Evolutionary conservation across 2,329 filamentous ascomycete species (phyloP).

Genomic region (Aspergillus aculeatinus): DNA sequence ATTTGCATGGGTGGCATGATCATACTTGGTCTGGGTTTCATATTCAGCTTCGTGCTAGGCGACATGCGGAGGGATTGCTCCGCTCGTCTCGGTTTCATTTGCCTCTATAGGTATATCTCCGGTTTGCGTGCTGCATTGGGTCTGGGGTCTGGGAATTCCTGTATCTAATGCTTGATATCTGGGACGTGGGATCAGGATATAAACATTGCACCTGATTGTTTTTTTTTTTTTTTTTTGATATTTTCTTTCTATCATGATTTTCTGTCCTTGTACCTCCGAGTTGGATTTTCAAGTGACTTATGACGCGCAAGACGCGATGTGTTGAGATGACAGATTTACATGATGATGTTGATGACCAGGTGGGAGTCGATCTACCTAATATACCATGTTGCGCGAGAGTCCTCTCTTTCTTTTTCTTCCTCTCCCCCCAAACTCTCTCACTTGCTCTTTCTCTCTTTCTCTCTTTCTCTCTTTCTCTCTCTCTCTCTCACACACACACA

Average conservation of each 20-base stretch:
- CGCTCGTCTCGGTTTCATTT: slow-evolving; percentile 12
- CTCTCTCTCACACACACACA: too few relatives aligned
- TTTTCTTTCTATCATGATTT: background rate
- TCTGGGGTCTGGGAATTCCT: slow-evolving; percentile 17
- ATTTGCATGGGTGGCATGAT: slow-evolving; percentile 27
- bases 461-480: too few relatives aligned
- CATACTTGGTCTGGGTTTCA: slow-evolving; percentile 16
- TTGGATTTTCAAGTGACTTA: background rate
- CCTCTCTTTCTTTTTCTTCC: background rate
- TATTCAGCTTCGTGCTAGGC: slow-evolving; percentile 13
- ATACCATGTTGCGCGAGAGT: background rate
- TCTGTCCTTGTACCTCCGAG: background rate
- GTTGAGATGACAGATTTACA: background rate
- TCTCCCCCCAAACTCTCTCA: too few relatives aligned
- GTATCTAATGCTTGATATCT: slow-evolving; percentile 17
- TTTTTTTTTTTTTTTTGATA: background rate
- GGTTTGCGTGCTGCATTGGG: slow-evolving; percentile 17
- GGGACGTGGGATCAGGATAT: slow-evolving; percentile 16
- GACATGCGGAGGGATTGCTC: slow-evolving; percentile 5
- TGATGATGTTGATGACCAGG: slow-evolving; percentile 6
- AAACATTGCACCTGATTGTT: slow-evolving; percentile 11
- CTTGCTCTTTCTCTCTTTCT: too few relatives aligned
- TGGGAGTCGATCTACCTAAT: background rate
- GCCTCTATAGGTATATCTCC: slow-evolving; percentile 20
- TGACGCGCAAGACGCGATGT: background rate